phyloP scores from a whole-genome alignment of 192 early-diverging fungal genomes.

The Coemansia sp. region DNA sequence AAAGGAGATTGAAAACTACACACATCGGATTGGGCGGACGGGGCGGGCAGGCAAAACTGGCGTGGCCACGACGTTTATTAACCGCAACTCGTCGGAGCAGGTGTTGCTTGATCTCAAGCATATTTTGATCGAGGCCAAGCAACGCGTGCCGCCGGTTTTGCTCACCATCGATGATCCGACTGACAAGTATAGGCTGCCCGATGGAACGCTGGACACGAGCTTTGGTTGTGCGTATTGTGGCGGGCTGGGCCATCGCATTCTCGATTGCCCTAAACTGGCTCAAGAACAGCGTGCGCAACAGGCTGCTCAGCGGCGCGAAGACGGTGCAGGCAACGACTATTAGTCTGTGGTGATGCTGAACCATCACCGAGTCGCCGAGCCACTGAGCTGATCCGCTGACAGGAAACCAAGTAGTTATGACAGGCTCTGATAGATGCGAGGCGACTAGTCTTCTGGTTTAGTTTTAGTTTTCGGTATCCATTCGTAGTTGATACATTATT shows the following conservation, averaged over 20 bases:
- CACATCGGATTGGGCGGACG: conserved; percentile 95
- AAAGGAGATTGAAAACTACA: conserved; percentile 99
- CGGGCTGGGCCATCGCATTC: conserved; percentile 90
- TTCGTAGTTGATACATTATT: too few species aligned
- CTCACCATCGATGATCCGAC: conserved; percentile 84
- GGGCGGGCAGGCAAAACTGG: conserved; percentile 96
- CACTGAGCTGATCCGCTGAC: too few species aligned
- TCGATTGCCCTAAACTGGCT: conserved; percentile 80
- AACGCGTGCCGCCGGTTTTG: conserved; percentile 85
- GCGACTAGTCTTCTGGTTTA: too few species aligned
- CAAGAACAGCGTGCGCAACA: conserved; percentile 62
- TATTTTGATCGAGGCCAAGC: conserved; percentile 87
- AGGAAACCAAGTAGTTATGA: too few species aligned
- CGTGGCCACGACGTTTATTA: conserved; percentile 96
- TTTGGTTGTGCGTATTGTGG: conserved; percentile 92
- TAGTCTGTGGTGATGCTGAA: not conserved
- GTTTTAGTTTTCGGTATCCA: too few species aligned
- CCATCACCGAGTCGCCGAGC: too few species aligned
- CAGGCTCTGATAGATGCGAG: too few species aligned
- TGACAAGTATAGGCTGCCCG: conserved; percentile 78
- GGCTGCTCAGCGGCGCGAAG: conserved; percentile 37
- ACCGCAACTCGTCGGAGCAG: conserved; percentile 87
- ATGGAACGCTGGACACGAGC: conserved; percentile 55
- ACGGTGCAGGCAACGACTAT: conserved; percentile 32
- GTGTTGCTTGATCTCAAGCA: conserved; percentile 95